Evolutionary conservation across 148 eudicot genomes (phyloP).

Genomic region (Nepenthes mirabilis): DNA sequence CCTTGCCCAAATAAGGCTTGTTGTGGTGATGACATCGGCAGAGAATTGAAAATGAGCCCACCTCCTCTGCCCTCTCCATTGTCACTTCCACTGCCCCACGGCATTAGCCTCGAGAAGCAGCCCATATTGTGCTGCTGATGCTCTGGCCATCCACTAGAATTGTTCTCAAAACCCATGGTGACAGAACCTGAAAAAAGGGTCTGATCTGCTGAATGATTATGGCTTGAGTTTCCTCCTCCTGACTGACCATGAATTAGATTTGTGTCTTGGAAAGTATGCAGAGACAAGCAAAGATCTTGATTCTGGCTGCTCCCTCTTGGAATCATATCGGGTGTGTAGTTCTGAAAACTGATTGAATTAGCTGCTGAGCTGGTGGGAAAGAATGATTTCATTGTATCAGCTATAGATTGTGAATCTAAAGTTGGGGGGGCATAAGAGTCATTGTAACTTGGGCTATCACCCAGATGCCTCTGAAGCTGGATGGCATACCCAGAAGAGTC

Average conservation of each 20-base stretch:
- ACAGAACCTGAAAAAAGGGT: conserved; percentile 6
- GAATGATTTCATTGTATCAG: not conserved
- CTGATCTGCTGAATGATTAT: conserved; percentile 4
- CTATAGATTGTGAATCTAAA: not conserved
- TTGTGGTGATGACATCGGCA: conserved; percentile 2
- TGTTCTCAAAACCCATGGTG: conserved; percentile 11
- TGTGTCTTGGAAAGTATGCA: conserved; percentile 22
- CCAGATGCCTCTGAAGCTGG: conserved; percentile 3
- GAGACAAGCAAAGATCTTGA: conserved; percentile 30
- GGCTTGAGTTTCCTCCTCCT: not conserved
- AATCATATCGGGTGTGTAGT: conserved; percentile 12
- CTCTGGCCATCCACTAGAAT: conserved; percentile 11
- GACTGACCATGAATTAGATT: conserved; percentile 1
- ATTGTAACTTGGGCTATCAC: conserved; percentile 15
- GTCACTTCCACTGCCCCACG: conserved; percentile 12
- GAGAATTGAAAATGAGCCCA: conserved; percentile 12
- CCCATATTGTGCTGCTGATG: conserved; percentile 17
- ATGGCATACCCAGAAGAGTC: conserved; percentile 14
- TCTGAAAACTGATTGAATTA: conserved; percentile 12
- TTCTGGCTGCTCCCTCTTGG: not conserved
- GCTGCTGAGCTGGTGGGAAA: conserved; percentile 2
- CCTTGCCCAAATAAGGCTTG: conserved; percentile 15
- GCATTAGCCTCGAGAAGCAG: conserved; percentile 20
- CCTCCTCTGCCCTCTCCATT: not conserved
- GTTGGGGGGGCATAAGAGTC: not conserved